Conservation (phyloP, 371 early-diverging fungal species). For the Gilbertella persicaria region DNA sequence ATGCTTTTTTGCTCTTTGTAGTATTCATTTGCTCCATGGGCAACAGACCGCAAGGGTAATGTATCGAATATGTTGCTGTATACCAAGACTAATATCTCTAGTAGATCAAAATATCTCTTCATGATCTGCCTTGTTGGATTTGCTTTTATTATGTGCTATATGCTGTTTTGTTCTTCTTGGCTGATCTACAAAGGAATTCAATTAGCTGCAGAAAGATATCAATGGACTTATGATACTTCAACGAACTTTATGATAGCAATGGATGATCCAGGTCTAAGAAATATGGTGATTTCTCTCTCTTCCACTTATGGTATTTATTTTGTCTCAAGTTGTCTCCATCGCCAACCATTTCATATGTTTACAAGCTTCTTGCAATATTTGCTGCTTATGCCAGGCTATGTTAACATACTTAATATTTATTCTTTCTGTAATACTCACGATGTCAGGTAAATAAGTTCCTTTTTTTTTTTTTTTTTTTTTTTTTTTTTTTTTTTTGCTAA, state of each 20-base stretch:
- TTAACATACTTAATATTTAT: conserved; percentile 69
- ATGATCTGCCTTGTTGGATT: conserved; percentile 39
- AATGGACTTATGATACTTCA: conserved; percentile 33
- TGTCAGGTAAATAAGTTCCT: conserved; percentile 49
- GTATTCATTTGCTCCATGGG: conserved; percentile 80
- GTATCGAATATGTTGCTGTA: not conserved
- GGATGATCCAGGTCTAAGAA: conserved; percentile 53
- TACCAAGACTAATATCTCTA: not conserved
- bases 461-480: conserved; percentile 1
- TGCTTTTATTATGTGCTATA: conserved; percentile 48
- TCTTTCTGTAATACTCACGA: conserved; percentile 77
- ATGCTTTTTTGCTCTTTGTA: conserved; percentile 65
- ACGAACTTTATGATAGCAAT: conserved; percentile 30
- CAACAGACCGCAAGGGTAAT: conserved; percentile 84
- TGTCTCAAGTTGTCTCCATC: conserved; percentile 58
- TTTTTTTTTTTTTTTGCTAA: not conserved
- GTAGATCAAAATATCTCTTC: conserved; percentile 43
- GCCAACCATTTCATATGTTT: conserved; percentile 72
- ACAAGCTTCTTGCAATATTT: conserved; percentile 66
- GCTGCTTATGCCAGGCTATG: conserved; percentile 62
- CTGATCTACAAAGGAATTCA: conserved; percentile 51
- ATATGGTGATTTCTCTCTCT: conserved; percentile 56
- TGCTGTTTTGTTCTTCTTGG: conserved; percentile 49
- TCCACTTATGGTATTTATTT: conserved; percentile 72
- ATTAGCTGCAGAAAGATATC: conserved; percentile 25